Percentiles rank a stretch among this genome's conserved stretches.
phyloP scores from a whole-genome alignment of 2,329 filamentous ascomycete genomes.

The Penicillium vulpinum region DNA sequence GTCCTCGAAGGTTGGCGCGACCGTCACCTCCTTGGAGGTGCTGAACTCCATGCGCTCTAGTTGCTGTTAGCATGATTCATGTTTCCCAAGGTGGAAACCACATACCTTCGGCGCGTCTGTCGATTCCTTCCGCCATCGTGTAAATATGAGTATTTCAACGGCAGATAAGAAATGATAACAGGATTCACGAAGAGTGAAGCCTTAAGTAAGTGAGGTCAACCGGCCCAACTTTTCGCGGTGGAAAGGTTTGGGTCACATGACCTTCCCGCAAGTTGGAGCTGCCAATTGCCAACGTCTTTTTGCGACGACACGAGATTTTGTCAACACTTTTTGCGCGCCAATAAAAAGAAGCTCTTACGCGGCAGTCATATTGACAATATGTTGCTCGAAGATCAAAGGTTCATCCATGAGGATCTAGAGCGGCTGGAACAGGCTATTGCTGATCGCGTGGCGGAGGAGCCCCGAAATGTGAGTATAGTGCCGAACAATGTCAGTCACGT shows the following conservation, averaged over 20 bases:
- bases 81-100: constrained; percentile 2
- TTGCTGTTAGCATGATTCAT: constrained; percentile 26
- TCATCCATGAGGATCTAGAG: constrained; percentile 94
- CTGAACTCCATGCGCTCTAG: constrained; percentile 93
- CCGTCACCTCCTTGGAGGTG: constrained; percentile 96
- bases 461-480: constrained; percentile 68
- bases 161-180: constrained; percentile 8
- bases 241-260: constrained; percentile 23
- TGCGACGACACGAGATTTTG: constrained; percentile 1
- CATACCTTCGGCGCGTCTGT: constrained; percentile 77
- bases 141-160: constrained; percentile 12
- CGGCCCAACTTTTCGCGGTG: constrained; percentile 26
- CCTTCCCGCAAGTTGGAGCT: constrained; percentile 22
- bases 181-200: constrained; percentile 11
- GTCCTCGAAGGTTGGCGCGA: constrained; percentile 85
- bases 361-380: constrained; percentile 46
- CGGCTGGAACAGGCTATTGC: constrained; percentile 90
- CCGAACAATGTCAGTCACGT: constrained; percentile 3
- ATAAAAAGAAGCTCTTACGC: background rate
- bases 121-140: constrained; percentile 88
- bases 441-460: constrained; percentile 84
- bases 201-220: constrained; percentile 5
- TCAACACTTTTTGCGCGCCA: constrained; percentile 7
- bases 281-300: constrained; percentile 13
- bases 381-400: constrained; percentile 90